Evolutionary conservation across 306 rosid genomes (phyloP), one percentile per base, ranked within the genome.

Genomic region (Vicia faba): DNA sequence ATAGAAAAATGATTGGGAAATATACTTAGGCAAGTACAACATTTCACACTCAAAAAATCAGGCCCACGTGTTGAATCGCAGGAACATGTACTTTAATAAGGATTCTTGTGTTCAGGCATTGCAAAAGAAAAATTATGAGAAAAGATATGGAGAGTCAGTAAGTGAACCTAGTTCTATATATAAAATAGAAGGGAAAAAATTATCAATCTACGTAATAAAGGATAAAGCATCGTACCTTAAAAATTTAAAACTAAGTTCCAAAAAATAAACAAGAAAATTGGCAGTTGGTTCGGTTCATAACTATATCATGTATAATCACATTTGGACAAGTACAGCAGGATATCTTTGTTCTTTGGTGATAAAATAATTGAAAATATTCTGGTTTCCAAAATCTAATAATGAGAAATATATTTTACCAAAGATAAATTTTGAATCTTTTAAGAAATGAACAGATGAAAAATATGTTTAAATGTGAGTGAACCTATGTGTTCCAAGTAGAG

Each of bases 1-100:
- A 53, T 39, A 75, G 14, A 50, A 40, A 58, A 62, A 64, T 51
- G 33, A 64, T 61, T 44, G 58, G 65, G 53, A 71, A 15, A 48
- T 36, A 58, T 14, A 46, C 64, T 31, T 33, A 14, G 38, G 38
- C 2, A 14, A 7, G 64, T 31, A 57, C 12, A 63, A 33, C 40
- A 44, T 19, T 29, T 69, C 31, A 28, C 59, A 4, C 54, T 51
- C 36, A 5, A 70, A 39, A 23, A 31, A 26, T 26, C 57, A 38
- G 66, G 35, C 10, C 51, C 15, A 28, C 8, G 9, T 35, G 61
- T 19, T 35, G 23, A 40, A 25, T 43, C 36, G 20, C 48, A 33
- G 12, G 19, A 64, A 43, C 65, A 61, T 35, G 50, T 20, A 18
- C 36, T 58, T 60, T 60, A 39, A 61, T 61, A 38, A 61, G 49